Conservation (phyloP, 1,139 yeast genomes). For the Lodderomyces pseudojiufengensis region DNA sequence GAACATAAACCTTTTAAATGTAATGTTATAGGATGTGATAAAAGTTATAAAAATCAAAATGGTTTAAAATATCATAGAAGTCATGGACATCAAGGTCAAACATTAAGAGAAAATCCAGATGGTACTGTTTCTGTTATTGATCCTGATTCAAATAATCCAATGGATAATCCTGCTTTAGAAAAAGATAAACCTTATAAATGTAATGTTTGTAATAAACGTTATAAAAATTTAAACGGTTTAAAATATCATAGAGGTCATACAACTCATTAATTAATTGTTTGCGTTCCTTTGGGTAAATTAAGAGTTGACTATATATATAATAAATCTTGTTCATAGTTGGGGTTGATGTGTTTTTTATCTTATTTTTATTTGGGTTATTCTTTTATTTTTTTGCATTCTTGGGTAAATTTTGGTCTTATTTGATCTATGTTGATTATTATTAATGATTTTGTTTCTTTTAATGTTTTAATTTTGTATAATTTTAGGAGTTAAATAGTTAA, state of each 20-base stretch:
- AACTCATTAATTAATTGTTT: slow-evolving; percentile 67
- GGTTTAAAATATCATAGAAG: slow-evolving; percentile 93
- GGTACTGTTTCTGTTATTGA: slow-evolving; percentile 91
- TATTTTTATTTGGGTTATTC: no score
- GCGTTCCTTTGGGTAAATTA: no score
- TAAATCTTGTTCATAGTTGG: no score
- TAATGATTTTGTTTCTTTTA: no score
- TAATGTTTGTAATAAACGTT: slow-evolving; percentile 96
- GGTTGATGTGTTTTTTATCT: no score
- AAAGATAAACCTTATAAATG: slow-evolving; percentile 98
- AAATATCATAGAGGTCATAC: slow-evolving; percentile 98
- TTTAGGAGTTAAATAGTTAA: background rate
- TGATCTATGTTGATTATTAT: no score
- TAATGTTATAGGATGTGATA: slow-evolving; percentile 97
- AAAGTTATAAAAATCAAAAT: slow-evolving; percentile 94
- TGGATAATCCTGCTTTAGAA: slow-evolving; percentile 90
- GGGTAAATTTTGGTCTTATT: no score
- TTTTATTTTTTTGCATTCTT: no score
- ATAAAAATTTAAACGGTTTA: slow-evolving; percentile 92
- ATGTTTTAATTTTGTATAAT: no score
- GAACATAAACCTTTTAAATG: slow-evolving; percentile 96
- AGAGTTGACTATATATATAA: no score
- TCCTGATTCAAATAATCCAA: slow-evolving; percentile 87
- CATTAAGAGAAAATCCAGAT: slow-evolving; percentile 83
- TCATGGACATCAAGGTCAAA: slow-evolving; percentile 97